Base-by-base conservation (phyloP, 2,329 filamentous ascomycete species). In the Aplosporella prunicola region DNA sequence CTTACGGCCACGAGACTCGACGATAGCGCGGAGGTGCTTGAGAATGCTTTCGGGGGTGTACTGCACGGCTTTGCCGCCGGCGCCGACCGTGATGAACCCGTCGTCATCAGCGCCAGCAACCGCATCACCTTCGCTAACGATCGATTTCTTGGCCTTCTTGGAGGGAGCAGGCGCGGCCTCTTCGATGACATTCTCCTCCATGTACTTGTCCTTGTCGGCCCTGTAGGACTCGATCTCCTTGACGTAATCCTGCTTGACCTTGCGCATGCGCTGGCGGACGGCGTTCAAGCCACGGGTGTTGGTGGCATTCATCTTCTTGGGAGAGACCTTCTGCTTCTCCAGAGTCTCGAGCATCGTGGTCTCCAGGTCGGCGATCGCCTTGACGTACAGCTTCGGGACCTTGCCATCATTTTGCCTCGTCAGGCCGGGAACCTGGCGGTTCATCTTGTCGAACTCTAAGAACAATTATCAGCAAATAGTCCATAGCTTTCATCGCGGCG, bases 221-320 rank as follows among this genome's bases (percentile, higher is more conserved):
- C 83, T 75, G 69, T 89, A 98, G 46, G 80, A 75, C 51, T 94
- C 86, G 52, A 98, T 81, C 56, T 94, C 84, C 45, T 74, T 70
- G 56, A 85, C 77, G 66, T 89, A 89, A 47, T 96, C 89, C 68
- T 93, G 93, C 74, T 89, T 93, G 68, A 89, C 89, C 76, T 95
- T 96, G 77, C 89, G 88, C 70, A 98, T 86, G 68, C 88, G 88
- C 64, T 98, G 91, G 69, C 95, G 93, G 56, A 96, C 84, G 45
- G 88, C 86, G 62, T 96, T 98, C 55, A 98, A 76, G 55, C 88
- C 87, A 66, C 87, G 85, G 48, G 87, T 82, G 58, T 89, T 93
- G 57, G 81, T 91, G 45, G 88, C 87, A 68, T 94, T 98, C 88
- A 96, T 94, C 75, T 95, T 96, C 78, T 95, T 95, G 46, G 81